Base-by-base conservation (phyloP, 352 stramenopile species). In the Pythium aristosporum region DNA sequence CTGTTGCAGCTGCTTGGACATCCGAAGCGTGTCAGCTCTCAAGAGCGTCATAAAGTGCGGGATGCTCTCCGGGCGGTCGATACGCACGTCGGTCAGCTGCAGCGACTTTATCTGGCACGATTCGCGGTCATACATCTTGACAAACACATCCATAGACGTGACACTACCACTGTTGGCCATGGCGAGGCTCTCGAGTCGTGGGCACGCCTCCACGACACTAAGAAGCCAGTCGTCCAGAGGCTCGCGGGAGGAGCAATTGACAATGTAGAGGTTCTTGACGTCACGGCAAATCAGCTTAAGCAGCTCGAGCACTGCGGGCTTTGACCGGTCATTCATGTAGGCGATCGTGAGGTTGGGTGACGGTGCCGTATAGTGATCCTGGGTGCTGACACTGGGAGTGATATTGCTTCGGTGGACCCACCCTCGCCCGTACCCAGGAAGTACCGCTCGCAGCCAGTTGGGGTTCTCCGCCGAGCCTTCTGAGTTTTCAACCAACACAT, bases 61-160 rank as follows among this genome's bases (percentile, higher is more conserved):
- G 30, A 61, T 53, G 39, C 42, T 53, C 6, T 61, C 28, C 1
- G 28, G 9, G 25, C 51, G n/a, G 3, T 52, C 25, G 10, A 61
- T 30, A 16, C 32, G 30, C n/a, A 61, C 42, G 18, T 53, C 25
- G 3, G 42, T 41, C 0, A 61, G 42, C 16, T 16, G 32, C 8
- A 61, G 30, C 4, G 55, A 53, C 10, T 36, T 44, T 2, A 61
- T 41, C 10, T 53, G 41, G n/a, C 55, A 61, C 12, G 28, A 25
- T 1, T 41, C 11, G 18, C 34, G 15, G 4, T 43, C 20, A 25
- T 44, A 53, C 20, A 52, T 61, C 2, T 13, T 20, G 9, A 30
- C 30, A 34, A 61, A 61, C 28, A 53, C 28, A 37, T 61, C 43
- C 55, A 61, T 53, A 10, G 55, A 61, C 12, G 55, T 28, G n/a